A percentile compares a stretch with the other conserved stretches of the same genome.
Conservation (phyloP, 2,329 filamentous ascomycete genomes). For the Periconia digitata region DNA sequence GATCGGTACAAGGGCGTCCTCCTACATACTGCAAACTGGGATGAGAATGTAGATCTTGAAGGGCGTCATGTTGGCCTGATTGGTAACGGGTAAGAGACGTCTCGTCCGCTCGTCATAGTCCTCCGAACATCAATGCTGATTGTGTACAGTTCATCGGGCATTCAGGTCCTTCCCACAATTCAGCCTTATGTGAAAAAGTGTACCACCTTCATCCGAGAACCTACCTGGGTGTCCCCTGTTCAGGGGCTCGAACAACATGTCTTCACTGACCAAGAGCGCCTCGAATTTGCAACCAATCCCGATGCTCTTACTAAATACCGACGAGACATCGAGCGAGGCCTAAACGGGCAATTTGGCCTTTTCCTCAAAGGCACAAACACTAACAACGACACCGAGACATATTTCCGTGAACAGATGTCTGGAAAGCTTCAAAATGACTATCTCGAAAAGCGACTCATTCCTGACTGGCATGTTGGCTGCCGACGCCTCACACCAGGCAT, state of each 20-base stretch:
- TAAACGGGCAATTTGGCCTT: slow-evolving; percentile 52
- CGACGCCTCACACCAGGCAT: slow-evolving; percentile 49
- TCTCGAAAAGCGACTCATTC: slow-evolving; percentile 36
- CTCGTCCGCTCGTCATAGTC: slow-evolving; percentile 17
- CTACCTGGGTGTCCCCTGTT: slow-evolving; percentile 54
- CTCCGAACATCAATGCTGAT: slow-evolving; percentile 15
- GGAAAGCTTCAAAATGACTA: slow-evolving; percentile 42
- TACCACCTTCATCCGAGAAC: slow-evolving; percentile 54
- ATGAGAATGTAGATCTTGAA: slow-evolving; percentile 51
- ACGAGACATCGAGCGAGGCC: slow-evolving; percentile 49
- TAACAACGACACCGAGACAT: slow-evolving; percentile 45
- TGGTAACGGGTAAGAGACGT: slow-evolving; percentile 48
- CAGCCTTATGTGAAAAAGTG: slow-evolving; percentile 48
- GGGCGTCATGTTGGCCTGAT: slow-evolving; percentile 56
- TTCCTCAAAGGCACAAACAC: slow-evolving; percentile 48
- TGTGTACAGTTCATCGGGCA: slow-evolving; percentile 52
- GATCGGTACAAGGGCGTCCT: slow-evolving; percentile 55
- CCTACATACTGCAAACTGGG: slow-evolving; percentile 61
- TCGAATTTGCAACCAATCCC: slow-evolving; percentile 47
- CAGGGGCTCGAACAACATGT: slow-evolving; percentile 48
- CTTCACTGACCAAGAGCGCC: slow-evolving; percentile 46
- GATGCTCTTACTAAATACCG: slow-evolving; percentile 44
- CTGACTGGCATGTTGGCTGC: slow-evolving; percentile 43
- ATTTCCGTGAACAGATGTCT: slow-evolving; percentile 50
- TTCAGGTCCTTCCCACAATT: slow-evolving; percentile 56